phyloP scores from a whole-genome alignment of 2,329 filamentous ascomycete species.

The Coniochaeta sp. region DNA sequence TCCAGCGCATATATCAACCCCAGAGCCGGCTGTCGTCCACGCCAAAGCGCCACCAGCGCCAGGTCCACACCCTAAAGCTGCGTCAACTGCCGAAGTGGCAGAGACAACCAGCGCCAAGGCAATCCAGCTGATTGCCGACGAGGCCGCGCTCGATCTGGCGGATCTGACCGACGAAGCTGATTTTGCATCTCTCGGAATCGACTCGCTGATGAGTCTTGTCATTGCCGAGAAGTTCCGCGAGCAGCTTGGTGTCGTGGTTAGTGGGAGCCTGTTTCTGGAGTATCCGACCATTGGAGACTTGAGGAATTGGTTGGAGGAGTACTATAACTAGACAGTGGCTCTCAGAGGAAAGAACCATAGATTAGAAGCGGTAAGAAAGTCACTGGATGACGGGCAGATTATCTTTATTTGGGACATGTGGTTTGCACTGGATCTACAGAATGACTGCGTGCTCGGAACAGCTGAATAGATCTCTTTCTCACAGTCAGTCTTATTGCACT shows the following conservation, averaged over 20 bases:
- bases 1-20: background rate
- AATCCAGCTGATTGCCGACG: conserved; percentile 38
- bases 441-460: no score
- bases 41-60: background rate
- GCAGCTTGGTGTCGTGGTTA: conserved; percentile 10
- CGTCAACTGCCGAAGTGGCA: conserved; percentile 13
- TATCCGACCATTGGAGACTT: conserved; percentile 25
- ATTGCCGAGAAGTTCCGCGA: conserved; percentile 25
- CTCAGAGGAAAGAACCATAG: background rate
- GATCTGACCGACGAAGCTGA: conserved; percentile 29
- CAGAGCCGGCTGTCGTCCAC: background rate
- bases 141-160: conserved; percentile 47
- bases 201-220: conserved; percentile 27
- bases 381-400: background rate
- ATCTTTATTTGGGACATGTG: no score
- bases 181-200: conserved; percentile 27
- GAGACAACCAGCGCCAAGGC: conserved; percentile 18
- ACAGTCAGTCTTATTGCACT: no score
- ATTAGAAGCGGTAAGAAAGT: background rate
- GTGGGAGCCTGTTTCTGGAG: conserved; percentile 25
- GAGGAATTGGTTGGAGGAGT: conserved; percentile 18
- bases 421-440: no score
- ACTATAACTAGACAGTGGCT: conserved; percentile 7
- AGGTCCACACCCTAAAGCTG: background rate
- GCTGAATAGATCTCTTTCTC: background rate